Evolutionary conservation across 306 rosid species (phyloP), one percentile per base, ranked within the genome.

Genomic region (Biancaea sappan): DNA sequence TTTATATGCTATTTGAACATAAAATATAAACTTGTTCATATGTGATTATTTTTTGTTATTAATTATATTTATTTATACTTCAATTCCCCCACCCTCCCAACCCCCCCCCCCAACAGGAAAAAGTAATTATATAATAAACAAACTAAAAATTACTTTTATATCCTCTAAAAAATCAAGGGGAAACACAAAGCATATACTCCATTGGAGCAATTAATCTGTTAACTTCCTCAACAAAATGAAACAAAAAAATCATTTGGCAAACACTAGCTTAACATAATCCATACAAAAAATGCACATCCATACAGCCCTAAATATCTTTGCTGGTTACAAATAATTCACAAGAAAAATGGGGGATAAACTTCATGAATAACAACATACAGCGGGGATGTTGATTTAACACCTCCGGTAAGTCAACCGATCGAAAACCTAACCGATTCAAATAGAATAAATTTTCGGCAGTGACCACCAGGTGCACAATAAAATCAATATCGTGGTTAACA

Each of bases 391-490:
- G 78, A 82, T 85, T 85, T 79, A 86, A 86, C 97, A 94, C 99
- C 99, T 83, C 96, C 89, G 96, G 86, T 77, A 47, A 81, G 95
- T 86, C 90, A 82, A 71, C 77, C 66, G 77, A 79, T 90, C 59
- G 75, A 88, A 71, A 87, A 60, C 19, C 46, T 40, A 44, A 60
- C 48, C 3, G 15, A 60, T 8, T 46, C 1, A 60, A n/a, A 56
- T 58, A 64, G 87, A 84, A 67, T 22, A 51, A 85, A 75, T 82
- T 78, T 86, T 83, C 72, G 41, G 86, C 86, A 29, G 83, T 72
- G 93, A 88, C 93, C 80, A 85, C 97, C 97, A 90, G 97, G 98
- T 75, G 96, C 97, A 79, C 80, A 69, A 71, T 73, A 71, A 80
- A 81, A 60, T 60, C 71, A 73, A 74, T 47, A 80, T 77, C 81